phyloP scores from a whole-genome alignment of 495 filamentous ascomycete genomes.

The Hypoxylon lenormandii region DNA sequence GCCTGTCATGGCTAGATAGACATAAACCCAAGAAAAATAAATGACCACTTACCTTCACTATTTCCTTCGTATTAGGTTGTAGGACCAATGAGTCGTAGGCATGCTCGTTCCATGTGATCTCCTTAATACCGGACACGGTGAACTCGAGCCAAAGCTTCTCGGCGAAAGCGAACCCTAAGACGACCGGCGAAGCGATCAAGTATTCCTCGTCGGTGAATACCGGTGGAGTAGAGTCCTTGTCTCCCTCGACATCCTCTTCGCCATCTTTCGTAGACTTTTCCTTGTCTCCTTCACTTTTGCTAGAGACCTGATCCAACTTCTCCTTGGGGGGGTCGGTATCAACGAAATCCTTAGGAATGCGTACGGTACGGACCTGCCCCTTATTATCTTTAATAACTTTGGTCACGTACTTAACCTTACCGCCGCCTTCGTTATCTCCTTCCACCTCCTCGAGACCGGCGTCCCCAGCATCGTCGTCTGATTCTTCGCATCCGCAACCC shows the following conservation, averaged over 20 bases:
- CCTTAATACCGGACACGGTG: conserved; percentile 81
- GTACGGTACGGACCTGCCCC: conserved; percentile 68
- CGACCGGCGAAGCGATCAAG: conserved; percentile 87
- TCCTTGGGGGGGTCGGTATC: conserved; percentile 73
- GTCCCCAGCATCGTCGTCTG: conserved; percentile 53
- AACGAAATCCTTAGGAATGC: conserved; percentile 64
- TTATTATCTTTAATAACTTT: conserved; percentile 76
- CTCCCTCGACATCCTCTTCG: conserved; percentile 23
- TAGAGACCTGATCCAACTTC: conserved; percentile 72
- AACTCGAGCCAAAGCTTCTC: conserved; percentile 96
- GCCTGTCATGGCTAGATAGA: not conserved
- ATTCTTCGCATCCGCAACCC: conserved; percentile 62
- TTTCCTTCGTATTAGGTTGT: conserved; percentile 78
- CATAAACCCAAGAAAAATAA: not conserved
- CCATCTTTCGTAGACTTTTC: conserved; percentile 56
- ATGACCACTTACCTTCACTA: conserved; percentile 67
- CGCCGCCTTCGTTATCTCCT: conserved; percentile 63
- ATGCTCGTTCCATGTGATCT: conserved; percentile 84
- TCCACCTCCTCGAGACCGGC: conserved; percentile 47
- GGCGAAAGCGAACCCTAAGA: conserved; percentile 90
- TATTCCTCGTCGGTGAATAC: conserved; percentile 87
- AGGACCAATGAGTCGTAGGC: conserved; percentile 84
- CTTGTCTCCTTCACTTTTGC: conserved; percentile 55
- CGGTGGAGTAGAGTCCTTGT: conserved; percentile 54
- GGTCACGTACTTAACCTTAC: conserved; percentile 66